Conservation (phyloP, 208 protist species). For the Trichomonas tenax region DNA sequence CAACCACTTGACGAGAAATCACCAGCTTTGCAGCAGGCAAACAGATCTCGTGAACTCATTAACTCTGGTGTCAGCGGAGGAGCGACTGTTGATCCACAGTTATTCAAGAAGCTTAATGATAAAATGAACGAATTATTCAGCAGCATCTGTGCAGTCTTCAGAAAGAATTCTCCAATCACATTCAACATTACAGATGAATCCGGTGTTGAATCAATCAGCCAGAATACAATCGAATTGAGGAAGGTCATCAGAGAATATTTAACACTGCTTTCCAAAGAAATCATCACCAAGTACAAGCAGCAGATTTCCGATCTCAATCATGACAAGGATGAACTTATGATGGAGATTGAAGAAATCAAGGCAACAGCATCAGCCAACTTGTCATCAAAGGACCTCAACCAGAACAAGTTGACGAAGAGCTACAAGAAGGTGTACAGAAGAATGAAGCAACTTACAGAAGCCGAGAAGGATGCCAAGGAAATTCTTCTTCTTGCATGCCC, state of each 20-base stretch:
- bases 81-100: neutral
- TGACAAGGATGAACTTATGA: neutral
- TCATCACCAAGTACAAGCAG: neutral
- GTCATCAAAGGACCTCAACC: neutral
- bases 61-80: neutral
- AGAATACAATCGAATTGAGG: neutral
- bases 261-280: neutral
- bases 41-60: neutral
- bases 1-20: neutral
- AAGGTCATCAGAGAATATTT: neutral
- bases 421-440: neutral
- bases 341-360: neutral
- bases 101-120: neutral
- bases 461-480: neutral
- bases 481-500: neutral
- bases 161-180: neutral
- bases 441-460: neutral
- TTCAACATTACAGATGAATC: neutral
- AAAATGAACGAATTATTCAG: neutral
- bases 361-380: neutral
- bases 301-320: neutral
- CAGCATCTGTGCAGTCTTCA: neutral
- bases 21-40: neutral
- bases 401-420: neutral
- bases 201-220: neutral